Percentiles rank a stretch among this genome's conserved stretches.
phyloP scores from a whole-genome alignment of 2,329 filamentous ascomycete species.

The Fusarium sp. region DNA sequence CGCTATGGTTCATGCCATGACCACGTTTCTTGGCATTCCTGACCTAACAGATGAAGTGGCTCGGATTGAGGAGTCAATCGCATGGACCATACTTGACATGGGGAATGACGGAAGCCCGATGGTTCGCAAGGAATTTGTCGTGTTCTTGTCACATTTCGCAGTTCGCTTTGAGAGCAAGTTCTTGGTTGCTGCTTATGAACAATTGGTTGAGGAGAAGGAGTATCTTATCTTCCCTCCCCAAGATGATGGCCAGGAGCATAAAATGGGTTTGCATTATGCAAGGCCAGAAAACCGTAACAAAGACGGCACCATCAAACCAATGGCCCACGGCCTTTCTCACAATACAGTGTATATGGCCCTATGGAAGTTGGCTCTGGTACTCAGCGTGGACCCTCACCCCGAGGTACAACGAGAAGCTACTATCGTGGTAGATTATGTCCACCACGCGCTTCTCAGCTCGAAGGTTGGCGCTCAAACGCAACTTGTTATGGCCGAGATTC shows the following conservation, averaged over 20 bases:
- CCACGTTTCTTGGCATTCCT: constrained; percentile 92
- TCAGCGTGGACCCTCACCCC: constrained; percentile 93
- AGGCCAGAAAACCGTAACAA: constrained; percentile 65
- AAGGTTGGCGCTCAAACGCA: constrained; percentile 77
- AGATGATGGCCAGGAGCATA: constrained; percentile 67
- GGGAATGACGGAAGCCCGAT: constrained; percentile 93
- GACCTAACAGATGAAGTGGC: constrained; percentile 92
- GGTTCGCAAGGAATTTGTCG: constrained; percentile 90
- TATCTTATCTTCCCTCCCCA: constrained; percentile 67
- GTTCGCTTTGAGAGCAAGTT: constrained; percentile 93
- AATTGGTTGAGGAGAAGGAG: constrained; percentile 84
- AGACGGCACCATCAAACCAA: constrained; percentile 67
- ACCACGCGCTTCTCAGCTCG: constrained; percentile 81
- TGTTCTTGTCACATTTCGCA: constrained; percentile 93
- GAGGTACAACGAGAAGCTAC: constrained; percentile 89
- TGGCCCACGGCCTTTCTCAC: constrained; percentile 73
- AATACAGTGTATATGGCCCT: constrained; percentile 93
- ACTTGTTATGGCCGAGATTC: constrained; percentile 78
- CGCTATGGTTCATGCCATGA: constrained; percentile 92
- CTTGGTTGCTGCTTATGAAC: constrained; percentile 89
- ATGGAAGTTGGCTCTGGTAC: constrained; percentile 91
- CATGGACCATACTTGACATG: constrained; percentile 90
- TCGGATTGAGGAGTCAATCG: constrained; percentile 89
- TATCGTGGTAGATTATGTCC: constrained; percentile 86
- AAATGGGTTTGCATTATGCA: constrained; percentile 72